Base-by-base conservation (phyloP, 2,329 filamentous ascomycete species). In the Colletotrichum sp. region DNA sequence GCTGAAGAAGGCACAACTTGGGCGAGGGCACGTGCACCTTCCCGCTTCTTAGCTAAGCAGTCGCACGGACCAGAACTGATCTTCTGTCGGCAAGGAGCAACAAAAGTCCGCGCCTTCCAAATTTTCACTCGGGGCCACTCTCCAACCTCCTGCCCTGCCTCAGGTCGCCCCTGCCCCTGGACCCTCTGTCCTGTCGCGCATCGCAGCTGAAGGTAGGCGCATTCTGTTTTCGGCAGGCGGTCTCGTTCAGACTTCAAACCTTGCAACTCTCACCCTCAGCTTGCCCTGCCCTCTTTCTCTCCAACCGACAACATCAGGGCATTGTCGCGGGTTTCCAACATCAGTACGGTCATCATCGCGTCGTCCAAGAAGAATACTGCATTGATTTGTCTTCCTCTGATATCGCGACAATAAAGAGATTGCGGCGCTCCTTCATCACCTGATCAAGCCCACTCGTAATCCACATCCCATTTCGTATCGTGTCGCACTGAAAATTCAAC, bases 201-300 rank as follows among this genome's bases (percentile, higher is more conserved):
- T 72, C 39, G 32, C 68, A 67, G 52, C 36, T 72, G 36, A 55
- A 55, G 15, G 22, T 39, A 36, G 72, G 63, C 57, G 63, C 30
- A 57, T 63, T 69, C 65, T 75, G 62, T 36, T 68, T 77, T 71
- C 44, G 72, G 76, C 63, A 77, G 76, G 76, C 76, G 74, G 76
- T 77, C 74, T 74, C 52, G 55, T 52, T 32, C 70, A 65, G 67
- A 52, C 66, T 44, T 64, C 76, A 76, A 71, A 76, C 70, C 55
- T 72, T 65, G 59, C 48, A 48, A 55, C n/a, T 74, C 70, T 39
- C 48, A 28, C 39, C 44, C 71, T 66, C 59, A 63, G 22, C 44
- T 76, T 71, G 55, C 44, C 63, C 57, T 68, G n/a, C 68, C 57
- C 68, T 63, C 44, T 24, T 26, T 22, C 36, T 30, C 28, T 22